These are phyloP conservation scores for Akanthomyces uredinophilus DNA, from an alignment of 2,329 filamentous ascomycete species.

Conservation along the genomic window DNA sequence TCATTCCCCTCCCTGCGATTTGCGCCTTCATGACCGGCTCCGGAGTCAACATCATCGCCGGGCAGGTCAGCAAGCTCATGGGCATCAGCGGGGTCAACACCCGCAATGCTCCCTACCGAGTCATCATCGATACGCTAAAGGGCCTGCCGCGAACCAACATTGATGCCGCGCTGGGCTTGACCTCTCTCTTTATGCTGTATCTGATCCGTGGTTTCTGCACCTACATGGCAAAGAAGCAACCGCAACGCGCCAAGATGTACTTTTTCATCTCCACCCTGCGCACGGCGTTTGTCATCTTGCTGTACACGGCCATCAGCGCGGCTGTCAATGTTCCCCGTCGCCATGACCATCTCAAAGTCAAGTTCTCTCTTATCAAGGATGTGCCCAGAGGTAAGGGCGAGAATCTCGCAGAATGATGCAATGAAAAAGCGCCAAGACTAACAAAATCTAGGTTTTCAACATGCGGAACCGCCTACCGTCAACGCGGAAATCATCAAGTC, in stretches of 20 bases:
- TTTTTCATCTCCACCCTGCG: slow-evolving; percentile 76
- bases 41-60: slow-evolving; percentile 44
- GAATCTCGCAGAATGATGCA: background rate
- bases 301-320: slow-evolving; percentile 74
- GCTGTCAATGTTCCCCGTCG: slow-evolving; percentile 57
- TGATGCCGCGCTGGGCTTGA: slow-evolving; percentile 70
- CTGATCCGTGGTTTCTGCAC: slow-evolving; percentile 58
- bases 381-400: slow-evolving; percentile 60
- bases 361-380: slow-evolving; percentile 58
- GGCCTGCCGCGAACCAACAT: slow-evolving; percentile 46
- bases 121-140: slow-evolving; percentile 48
- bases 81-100: slow-evolving; percentile 48
- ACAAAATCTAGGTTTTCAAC: slow-evolving; percentile 61
- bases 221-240: slow-evolving; percentile 60
- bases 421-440: background rate
- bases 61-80: slow-evolving; percentile 47
- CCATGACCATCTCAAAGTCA: slow-evolving; percentile 52
- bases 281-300: slow-evolving; percentile 72
- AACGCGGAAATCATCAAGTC: slow-evolving; percentile 59
- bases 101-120: slow-evolving; percentile 40
- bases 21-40: slow-evolving; percentile 52
- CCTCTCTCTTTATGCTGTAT: slow-evolving; percentile 64
- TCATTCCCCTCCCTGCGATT: slow-evolving; percentile 48
- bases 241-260: slow-evolving; percentile 61
- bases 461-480: slow-evolving; percentile 68